Conservation (phyloP, 2,329 filamentous ascomycete genomes). For the Ophiostoma sp. region DNA sequence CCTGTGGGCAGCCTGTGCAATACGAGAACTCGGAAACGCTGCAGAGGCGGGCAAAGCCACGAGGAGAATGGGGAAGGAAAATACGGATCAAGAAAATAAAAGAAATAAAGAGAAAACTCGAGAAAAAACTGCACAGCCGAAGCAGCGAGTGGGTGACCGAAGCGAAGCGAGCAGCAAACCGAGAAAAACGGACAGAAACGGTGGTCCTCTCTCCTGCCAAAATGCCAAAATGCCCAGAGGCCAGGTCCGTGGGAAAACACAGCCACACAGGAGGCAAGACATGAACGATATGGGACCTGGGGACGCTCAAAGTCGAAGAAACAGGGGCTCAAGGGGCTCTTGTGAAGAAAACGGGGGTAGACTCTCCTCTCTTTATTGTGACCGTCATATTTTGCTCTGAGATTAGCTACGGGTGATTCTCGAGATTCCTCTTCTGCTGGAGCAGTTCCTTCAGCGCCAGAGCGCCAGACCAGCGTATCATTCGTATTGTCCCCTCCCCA, state of each 20-base stretch:
- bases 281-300: background rate
- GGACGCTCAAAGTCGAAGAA: background rate
- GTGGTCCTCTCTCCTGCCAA: background rate
- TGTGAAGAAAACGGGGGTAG: background rate
- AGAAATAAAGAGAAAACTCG: background rate
- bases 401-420: background rate
- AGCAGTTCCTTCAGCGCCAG: background rate
- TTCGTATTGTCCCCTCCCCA: slow-evolving; percentile 8
- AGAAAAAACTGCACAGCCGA: background rate
- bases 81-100: background rate
- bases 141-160: background rate
- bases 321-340: background rate
- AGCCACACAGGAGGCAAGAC: slow-evolving; percentile 8
- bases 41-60: background rate
- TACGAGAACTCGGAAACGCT: slow-evolving; percentile 13
- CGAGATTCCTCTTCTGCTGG: background rate
- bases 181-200: background rate
- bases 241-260: slow-evolving; percentile 4
- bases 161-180: background rate
- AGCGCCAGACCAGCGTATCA: background rate
- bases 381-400: background rate
- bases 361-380: background rate
- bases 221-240: background rate
- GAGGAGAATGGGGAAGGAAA: background rate
- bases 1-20: background rate